These are phyloP conservation scores for Exophiala bonariae DNA, from an alignment of 2,329 filamentous ascomycete genomes.

Conservation along the genomic window DNA sequence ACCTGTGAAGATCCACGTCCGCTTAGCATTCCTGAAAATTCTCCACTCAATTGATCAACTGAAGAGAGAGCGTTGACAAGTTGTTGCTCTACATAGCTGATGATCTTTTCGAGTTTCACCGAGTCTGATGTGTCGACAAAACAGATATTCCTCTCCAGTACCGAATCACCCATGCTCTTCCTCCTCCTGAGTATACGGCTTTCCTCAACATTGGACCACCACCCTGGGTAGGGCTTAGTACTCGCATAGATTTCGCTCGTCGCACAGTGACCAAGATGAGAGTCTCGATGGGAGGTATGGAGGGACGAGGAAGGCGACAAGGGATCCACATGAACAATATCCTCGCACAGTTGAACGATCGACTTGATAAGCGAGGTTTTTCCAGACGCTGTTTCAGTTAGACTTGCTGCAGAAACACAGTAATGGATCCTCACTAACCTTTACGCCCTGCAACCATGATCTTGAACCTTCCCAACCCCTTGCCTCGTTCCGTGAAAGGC, in stretches of 20 bases:
- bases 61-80: conserved; percentile 64
- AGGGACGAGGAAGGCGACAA: conserved; percentile 28
- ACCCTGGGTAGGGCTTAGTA: conserved; percentile 80
- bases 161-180: conserved; percentile 71
- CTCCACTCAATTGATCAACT: conserved; percentile 65
- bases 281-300: conserved; percentile 6
- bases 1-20: conserved; percentile 81
- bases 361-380: conserved; percentile 89
- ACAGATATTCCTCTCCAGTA: conserved; percentile 88
- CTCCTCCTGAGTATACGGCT: conserved; percentile 60
- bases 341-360: conserved; percentile 80
- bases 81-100: conserved; percentile 72
- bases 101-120: conserved; percentile 54
- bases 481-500: conserved; percentile 86
- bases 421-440: conserved; percentile 51
- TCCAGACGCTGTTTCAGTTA: conserved; percentile 63
- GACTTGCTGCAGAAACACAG: conserved; percentile 2
- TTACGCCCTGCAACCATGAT: conserved; percentile 79
- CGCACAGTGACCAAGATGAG: conserved; percentile 19
- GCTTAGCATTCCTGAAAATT: conserved; percentile 75
- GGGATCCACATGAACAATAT: conserved; percentile 91
- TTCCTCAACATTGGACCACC: conserved; percentile 82
- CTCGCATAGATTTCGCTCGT: conserved; percentile 69
- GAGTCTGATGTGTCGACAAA: conserved; percentile 78
- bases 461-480: conserved; percentile 80